These are phyloP conservation scores for Sphaceloma murrayae DNA, from an alignment of 2,329 filamentous ascomycete genomes.

Conservation along the genomic window DNA sequence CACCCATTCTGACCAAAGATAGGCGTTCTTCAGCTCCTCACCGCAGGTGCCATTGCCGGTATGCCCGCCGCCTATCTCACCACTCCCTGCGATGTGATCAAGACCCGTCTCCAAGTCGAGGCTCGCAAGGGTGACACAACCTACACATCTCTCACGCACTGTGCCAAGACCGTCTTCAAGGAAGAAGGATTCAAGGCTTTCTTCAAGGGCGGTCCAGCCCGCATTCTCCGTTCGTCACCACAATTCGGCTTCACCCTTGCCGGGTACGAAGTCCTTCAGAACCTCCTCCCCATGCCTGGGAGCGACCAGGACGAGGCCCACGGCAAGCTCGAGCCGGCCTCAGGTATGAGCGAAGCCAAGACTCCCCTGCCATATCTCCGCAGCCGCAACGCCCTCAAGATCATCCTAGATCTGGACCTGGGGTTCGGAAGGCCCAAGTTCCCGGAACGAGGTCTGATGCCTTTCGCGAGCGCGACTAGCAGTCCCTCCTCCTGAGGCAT, in stretches of 20 bases:
- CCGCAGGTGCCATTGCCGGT: slow-evolving; percentile 73
- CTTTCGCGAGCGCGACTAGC: no score
- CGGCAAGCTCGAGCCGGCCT: slow-evolving; percentile 54
- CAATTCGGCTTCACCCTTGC: slow-evolving; percentile 98
- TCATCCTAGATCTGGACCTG: slow-evolving; percentile 87
- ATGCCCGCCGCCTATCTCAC: slow-evolving; percentile 67
- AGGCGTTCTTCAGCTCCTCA: slow-evolving; percentile 76
- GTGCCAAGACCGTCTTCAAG: slow-evolving; percentile 69
- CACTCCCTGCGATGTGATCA: slow-evolving; percentile 97
- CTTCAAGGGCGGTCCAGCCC: slow-evolving; percentile 95
- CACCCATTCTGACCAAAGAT: background rate
- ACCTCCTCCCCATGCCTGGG: slow-evolving; percentile 67
- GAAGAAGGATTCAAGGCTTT: slow-evolving; percentile 94
- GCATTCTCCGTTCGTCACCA: slow-evolving; percentile 87
- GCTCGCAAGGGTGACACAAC: slow-evolving; percentile 85
- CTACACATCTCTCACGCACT: slow-evolving; percentile 82
- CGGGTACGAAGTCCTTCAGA: slow-evolving; percentile 86
- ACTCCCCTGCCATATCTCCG: slow-evolving; percentile 56
- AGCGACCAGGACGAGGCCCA: slow-evolving; percentile 41
- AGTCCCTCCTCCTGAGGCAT: no score
- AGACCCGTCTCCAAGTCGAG: slow-evolving; percentile 95
- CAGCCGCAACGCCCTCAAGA: slow-evolving; percentile 86
- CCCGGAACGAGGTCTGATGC: slow-evolving; percentile 14
- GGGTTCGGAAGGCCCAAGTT: slow-evolving; percentile 69
- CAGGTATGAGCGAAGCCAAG: slow-evolving; percentile 54